Evolutionary conservation across 2,329 filamentous ascomycete genomes (phyloP).

Genomic region (Niveomyces coronatus): DNA sequence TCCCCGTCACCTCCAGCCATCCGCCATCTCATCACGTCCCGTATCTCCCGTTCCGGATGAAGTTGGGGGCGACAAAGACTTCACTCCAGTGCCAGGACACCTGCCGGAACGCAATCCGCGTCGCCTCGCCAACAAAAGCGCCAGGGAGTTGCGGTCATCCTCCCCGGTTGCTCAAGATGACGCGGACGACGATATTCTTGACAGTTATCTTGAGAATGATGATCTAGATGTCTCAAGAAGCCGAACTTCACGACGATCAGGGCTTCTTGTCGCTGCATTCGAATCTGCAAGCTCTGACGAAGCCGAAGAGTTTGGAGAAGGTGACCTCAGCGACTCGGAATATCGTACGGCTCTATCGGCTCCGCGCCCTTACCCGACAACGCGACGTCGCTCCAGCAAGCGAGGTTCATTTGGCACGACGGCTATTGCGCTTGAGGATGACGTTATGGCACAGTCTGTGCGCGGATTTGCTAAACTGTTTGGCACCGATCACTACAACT

Average conservation of each 20-base stretch:
- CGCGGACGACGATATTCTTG: constrained; percentile 35
- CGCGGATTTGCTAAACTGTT: constrained; percentile 24
- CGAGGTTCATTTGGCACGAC: constrained; percentile 29
- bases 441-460: constrained; percentile 17
- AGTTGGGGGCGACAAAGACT: constrained; percentile 27
- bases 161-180: constrained; percentile 28
- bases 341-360: constrained; percentile 56
- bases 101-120: constrained; percentile 51
- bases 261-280: constrained; percentile 80
- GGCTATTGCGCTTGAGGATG: constrained; percentile 34
- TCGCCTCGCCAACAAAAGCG: constrained; percentile 38
- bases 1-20: constrained; percentile 69
- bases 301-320: constrained; percentile 49
- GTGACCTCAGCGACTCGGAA: constrained; percentile 55
- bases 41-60: constrained; percentile 36
- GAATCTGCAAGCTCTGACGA: constrained; percentile 62
- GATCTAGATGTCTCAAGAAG: constrained; percentile 50
- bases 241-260: constrained; percentile 63
- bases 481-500: constrained; percentile 35
- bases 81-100: constrained; percentile 41
- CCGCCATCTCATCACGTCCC: constrained; percentile 55
- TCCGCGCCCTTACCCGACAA: constrained; percentile 39
- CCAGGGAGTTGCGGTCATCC: constrained; percentile 29
- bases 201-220: constrained; percentile 69
- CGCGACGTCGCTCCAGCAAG: constrained; percentile 29